Evolutionary conservation across 1,284 basidiomycete species (phyloP), one percentile per base, ranked within the genome.

Genomic region (Ustilago cynodontis): DNA sequence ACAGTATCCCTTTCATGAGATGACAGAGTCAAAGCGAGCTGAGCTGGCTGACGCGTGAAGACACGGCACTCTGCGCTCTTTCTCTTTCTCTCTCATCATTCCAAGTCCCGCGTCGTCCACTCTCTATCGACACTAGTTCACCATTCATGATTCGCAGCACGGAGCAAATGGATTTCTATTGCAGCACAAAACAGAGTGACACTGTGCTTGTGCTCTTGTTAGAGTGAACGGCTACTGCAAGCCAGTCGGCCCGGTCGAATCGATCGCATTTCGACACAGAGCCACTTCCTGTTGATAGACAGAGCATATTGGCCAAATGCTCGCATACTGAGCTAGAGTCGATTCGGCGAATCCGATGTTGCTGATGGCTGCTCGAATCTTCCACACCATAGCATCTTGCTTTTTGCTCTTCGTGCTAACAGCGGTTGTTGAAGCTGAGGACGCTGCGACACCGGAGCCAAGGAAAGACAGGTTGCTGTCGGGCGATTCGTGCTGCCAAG

Each of bases 271-370:
- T 3, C 56, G 49, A 47, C 64, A 66, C 20, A 52, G 22, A 8
- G 50, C 37, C 14, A 66, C 64, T 54, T 66, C 57, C 9, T 13
- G 20, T 26, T 50, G 64, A 49, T 59, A 66, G 10, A 55, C 33
- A 20, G 39, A 51, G 20, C 56, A 59, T 16, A 66, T 54, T 4
- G 64, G 57, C 50, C 51, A 66, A 20, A 59, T 37, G 41, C 10
- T n/a, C 7, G 56, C 37, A 39, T 66, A 66, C 11, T 51, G 56
- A n/a, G 64, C 39, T 11, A 66, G 33, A 24, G 57, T 66, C 51
- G 64, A 52, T 37, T 66, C 57, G 28, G 64, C 64, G 18, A 66
- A 59, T 18, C 56, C 39, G 31, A 66, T 66, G 28, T 66, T 66
- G 43, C 57, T 59, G 16, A 66, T 59, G 11, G 64, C 64, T 11